Evolutionary conservation across 352 stramenopile species (phyloP).

Genomic region (Globisporangium cederbergense): DNA sequence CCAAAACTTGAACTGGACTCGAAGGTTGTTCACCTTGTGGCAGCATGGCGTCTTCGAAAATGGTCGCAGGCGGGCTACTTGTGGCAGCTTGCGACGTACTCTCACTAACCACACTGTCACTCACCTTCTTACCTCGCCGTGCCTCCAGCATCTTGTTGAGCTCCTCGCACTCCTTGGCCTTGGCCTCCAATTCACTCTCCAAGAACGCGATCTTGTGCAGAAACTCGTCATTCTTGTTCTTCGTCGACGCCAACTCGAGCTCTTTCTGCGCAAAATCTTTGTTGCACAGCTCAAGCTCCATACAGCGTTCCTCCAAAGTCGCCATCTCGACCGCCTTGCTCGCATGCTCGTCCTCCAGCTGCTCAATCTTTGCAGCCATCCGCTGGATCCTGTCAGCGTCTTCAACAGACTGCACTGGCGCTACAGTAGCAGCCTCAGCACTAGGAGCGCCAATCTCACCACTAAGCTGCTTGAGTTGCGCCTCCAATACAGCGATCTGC

Average conservation of each 20-base stretch:
- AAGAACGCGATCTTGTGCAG: slow-evolving; percentile 44
- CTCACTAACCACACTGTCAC: background rate
- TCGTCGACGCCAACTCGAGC: slow-evolving; percentile 32
- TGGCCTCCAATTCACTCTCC: slow-evolving; percentile 47
- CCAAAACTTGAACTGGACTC: slow-evolving; percentile 1
- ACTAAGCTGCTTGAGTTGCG: slow-evolving; percentile 26
- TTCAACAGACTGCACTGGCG: slow-evolving; percentile 9
- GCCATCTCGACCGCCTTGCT: slow-evolving; percentile 48
- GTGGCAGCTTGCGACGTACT: background rate
- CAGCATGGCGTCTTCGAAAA: slow-evolving; percentile 11
- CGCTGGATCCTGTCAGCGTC: slow-evolving; percentile 25
- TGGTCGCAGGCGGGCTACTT: background rate
- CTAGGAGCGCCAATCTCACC: background rate
- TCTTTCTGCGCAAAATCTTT: slow-evolving; percentile 38
- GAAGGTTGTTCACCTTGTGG: background rate
- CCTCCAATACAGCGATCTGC: slow-evolving; percentile 40
- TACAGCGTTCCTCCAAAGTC: slow-evolving; percentile 53
- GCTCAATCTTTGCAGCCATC: slow-evolving; percentile 46
- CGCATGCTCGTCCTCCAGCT: slow-evolving; percentile 58
- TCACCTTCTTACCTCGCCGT: slow-evolving; percentile 7
- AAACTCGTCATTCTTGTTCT: slow-evolving; percentile 50
- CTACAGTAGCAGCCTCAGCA: background rate
- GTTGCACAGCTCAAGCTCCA: slow-evolving; percentile 41
- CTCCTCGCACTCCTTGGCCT: slow-evolving; percentile 45
- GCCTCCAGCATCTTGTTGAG: slow-evolving; percentile 35